Evolutionary conservation across 2,329 filamentous ascomycete genomes (phyloP), one percentile per base, ranked within the genome.

Genomic region (Aureobasidium lini): DNA sequence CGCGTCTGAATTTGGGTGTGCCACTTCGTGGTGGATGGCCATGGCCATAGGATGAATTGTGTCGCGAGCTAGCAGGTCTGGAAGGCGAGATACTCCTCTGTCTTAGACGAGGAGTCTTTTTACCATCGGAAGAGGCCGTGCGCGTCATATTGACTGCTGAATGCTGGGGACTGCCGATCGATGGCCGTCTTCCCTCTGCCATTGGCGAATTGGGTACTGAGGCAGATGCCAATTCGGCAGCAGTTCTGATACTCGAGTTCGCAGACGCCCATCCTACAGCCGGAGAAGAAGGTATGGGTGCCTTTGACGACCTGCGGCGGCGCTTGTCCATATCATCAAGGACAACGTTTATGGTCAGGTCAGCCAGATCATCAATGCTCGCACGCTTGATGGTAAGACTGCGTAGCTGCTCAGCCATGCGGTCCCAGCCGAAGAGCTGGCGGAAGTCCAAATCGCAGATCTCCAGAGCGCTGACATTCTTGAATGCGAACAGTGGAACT

Each of bases 351-450:
- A 94, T 89, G 49, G 97, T 79, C 40, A 99, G 82, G 70, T 97
- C 94, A 16, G 87, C 87, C 3, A 90, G 90, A 69, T 99, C 92
- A 64, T 96, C 91, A 46, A 99, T 81, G 63, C 87, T 85, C 59
- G 89, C 93, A 66, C 91, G 85, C 75, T 91, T 96, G 64, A 99
- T 79, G 2, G 89, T 94, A 64, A 99, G 79, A 63, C 90, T 95
- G 61, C 91, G 86, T 63, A 99, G 77, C 72, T 96, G 92, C 70
- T 99, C 94, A 8, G 94, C 89, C 59, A 97, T 76, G 61, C 89
- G 85, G 71, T 99, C 93, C 94, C 94, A 99, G 60, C 94, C 94
- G 74, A 91, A 96, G 75, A 97, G 96, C 67, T 96, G 92, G 62
- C 94, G 85, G 71, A 96, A 96, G 73, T 99, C 94, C 70, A 97